A percentile compares a stretch with the other conserved stretches of the same genome.
phyloP scores from a whole-genome alignment of 768 basidiomycete species.

The Lanmaoa pseudosensibilis region DNA sequence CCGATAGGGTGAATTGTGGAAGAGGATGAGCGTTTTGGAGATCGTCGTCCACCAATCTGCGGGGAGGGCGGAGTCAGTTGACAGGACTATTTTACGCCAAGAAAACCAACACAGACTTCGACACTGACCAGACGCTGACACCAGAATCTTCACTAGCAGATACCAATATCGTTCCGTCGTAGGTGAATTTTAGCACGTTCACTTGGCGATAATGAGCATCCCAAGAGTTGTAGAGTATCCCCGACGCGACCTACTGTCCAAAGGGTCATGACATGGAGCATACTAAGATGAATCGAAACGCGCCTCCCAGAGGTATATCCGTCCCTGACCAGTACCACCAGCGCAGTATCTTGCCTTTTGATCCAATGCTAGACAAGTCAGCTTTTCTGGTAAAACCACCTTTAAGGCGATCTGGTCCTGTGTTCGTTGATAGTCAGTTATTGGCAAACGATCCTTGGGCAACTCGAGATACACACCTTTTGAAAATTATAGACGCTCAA shows the following conservation, averaged over 20 bases:
- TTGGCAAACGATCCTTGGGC: neutral
- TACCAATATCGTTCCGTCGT: constrained; percentile 75
- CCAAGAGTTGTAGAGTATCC: constrained; percentile 88
- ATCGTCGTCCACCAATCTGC: constrained; percentile 74
- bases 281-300: constrained; percentile 29
- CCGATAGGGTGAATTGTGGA: constrained; percentile 78
- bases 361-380: constrained; percentile 79
- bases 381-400: constrained; percentile 86
- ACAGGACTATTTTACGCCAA: constrained; percentile 4
- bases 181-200: constrained; percentile 78
- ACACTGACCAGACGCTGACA: constrained; percentile 85
- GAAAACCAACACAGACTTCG: constrained; percentile 56
- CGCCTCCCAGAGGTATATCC: constrained; percentile 97
- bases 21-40: constrained; percentile 72
- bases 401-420: constrained; percentile 90
- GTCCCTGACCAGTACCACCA: constrained; percentile 84
- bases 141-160: constrained; percentile 91
- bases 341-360: constrained; percentile 74
- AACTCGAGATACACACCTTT: constrained; percentile 54
- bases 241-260: constrained; percentile 74
- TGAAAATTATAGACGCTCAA: constrained; percentile 92
- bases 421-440: constrained; percentile 6
- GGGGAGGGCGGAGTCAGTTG: constrained; percentile 6
- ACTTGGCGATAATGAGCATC: constrained; percentile 95
- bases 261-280: constrained; percentile 15